Base-by-base conservation (phyloP, 1,284 basidiomycete species). In the Phylloporus sp. region DNA sequence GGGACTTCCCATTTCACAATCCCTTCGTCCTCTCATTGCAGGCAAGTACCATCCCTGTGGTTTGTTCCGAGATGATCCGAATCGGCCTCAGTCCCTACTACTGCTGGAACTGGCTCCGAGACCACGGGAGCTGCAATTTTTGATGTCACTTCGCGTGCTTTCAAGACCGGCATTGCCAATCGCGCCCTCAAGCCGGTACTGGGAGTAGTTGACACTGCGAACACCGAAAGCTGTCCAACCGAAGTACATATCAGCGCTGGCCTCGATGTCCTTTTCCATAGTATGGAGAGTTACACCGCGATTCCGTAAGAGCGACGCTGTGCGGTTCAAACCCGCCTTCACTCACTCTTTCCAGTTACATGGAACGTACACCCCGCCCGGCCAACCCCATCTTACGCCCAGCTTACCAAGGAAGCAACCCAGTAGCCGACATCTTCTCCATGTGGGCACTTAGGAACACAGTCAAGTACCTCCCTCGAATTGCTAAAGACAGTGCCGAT, bases 101-200 rank as follows among this genome's bases (percentile, higher is more conserved):
- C 96, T 11, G 96, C 97, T 47, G 96, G 96, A 58, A 98, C 96
- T n/a, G 96, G 96, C 18, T 95, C 94, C 4, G 95, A 98, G 78
- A 98, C 97, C 2, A 98, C 96, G 4, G 97, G 97, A n/a, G 94
- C 97, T 2, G 95, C 97, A 20, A 98, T 98, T 70, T 87, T 98
- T 56, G 97, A 98, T 76, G 92, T 96, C 64, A 90, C 94, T 0
- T 95, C 94, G 1, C 87, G 86, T 71, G 87, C 90, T 20, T 97
- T 98, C 85, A 98, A 98, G 83, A 98, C 96, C 17, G 96, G 97
- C 56, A 98, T 98, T 68, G 93, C 96, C 3, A 95, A 86, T 70
- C 89, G 96, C 51, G 93, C 96, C 2, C 81, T 98, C 76, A 95
- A 97, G 68, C 96, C 96, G 0, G 85, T 90, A 10, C 82, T 98